Evolutionary conservation across 345 rosid genomes (phyloP).

Genomic region (Populus euphratica): DNA sequence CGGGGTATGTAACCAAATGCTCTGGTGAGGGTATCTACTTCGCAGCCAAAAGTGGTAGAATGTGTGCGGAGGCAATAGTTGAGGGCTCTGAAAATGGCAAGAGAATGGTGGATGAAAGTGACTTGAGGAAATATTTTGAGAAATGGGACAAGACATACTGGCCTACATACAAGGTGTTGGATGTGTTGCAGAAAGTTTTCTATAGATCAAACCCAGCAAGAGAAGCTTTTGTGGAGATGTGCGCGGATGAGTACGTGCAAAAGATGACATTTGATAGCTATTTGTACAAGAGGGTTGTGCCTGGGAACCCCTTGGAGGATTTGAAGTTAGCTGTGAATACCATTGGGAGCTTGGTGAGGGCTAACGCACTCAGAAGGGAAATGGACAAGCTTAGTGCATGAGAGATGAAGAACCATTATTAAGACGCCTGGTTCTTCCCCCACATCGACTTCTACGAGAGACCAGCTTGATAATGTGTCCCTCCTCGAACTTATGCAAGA

Average conservation of each 20-base stretch:
- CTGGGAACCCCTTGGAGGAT: constrained; percentile 82
- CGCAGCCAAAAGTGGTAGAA: constrained; percentile 91
- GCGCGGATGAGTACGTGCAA: constrained; percentile 84
- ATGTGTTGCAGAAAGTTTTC: constrained; percentile 80
- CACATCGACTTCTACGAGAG: not conserved
- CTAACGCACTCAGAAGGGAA: constrained; percentile 82
- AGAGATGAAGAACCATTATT: constrained; percentile 4
- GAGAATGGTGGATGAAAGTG: constrained; percentile 83
- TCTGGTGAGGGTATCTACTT: constrained; percentile 90
- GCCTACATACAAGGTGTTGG: constrained; percentile 90
- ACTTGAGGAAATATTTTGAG: constrained; percentile 87
- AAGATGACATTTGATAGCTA: constrained; percentile 96
- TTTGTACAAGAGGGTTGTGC: constrained; percentile 75
- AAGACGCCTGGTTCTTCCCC: not conserved
- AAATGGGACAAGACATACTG: constrained; percentile 94
- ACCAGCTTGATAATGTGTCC: too few relatives aligned
- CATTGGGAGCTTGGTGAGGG: constrained; percentile 92
- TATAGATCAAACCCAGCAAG: constrained; percentile 87
- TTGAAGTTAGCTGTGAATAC: constrained; percentile 86
- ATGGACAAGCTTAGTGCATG: constrained; percentile 73
- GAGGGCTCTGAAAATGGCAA: constrained; percentile 79
- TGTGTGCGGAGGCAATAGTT: constrained; percentile 89
- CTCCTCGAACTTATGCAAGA: too few relatives aligned
- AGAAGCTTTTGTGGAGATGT: constrained; percentile 93
- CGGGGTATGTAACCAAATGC: constrained; percentile 89